Base-by-base conservation (phyloP, 345 rosid species). In the Citropsis articulata region DNA sequence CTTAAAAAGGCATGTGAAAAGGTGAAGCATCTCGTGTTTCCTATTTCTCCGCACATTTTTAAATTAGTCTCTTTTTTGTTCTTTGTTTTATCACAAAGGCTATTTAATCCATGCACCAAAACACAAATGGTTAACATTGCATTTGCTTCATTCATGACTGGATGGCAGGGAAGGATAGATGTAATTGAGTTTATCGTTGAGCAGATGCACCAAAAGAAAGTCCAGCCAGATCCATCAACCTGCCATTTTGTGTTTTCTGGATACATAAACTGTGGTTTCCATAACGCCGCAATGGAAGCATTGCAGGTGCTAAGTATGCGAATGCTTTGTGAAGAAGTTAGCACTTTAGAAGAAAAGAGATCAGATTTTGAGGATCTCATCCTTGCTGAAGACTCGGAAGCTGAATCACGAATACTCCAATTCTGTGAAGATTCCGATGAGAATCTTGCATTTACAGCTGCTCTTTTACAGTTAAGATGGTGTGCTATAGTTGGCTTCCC, bases 211-310 rank as follows among this genome's bases (percentile, higher is more conserved):
- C 87, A 66, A 75, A 84, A 83, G 66, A 87, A 84, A 70, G 78
- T 94, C 53, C 85, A 67, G 81, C 99, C 98, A 31, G 95, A 94
- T 77, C 84, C 94, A 70, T 65, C 91, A 14, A 91, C 97, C 77
- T 96, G 97, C 86, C 57, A 71, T 27, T 71, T 57, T 72, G 97
- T 89, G 61, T 92, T 89, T 83, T 40, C 75, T 30, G 78, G 88
- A 65, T 53, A 53, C 2, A 1, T 53, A 19, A 53, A 45, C 50
- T 45, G 50, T 13, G 50, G 50, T 45, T 45, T 13, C 50, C 16
- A 45, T 18, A 45, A 45, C 1, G 14, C 50, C 5, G 50, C 50
- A 45, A 45, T 45, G 50, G 50, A 45, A 13, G 50, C 5, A 45
- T 45, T 45, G 50, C 16, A 12, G 50, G 16, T 13, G 50, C 50